Evolutionary conservation across 345 rosid genomes (phyloP).

Genomic region (Heritiera fomes): DNA sequence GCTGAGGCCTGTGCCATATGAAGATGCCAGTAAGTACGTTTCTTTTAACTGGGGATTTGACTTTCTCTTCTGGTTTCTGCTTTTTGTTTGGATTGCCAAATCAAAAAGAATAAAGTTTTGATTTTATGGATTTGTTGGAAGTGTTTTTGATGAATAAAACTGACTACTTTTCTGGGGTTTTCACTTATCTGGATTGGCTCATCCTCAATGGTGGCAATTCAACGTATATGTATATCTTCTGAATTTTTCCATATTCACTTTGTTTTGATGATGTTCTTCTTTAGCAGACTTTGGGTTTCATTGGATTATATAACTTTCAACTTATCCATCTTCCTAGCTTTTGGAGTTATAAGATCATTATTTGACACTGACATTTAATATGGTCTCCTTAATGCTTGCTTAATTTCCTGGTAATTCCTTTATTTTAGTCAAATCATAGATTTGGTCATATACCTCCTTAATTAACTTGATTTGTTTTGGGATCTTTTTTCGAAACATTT

Average conservation of each 20-base stretch:
- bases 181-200: background rate
- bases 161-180: constrained; percentile 5
- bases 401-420: constrained; percentile 4
- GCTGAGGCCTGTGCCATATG: constrained; percentile 52
- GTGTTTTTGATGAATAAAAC: background rate
- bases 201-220: constrained; percentile 15
- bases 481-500: background rate
- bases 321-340: constrained; percentile 8
- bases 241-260: background rate
- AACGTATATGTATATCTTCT: background rate
- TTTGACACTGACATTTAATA: constrained; percentile 4
- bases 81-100: constrained; percentile 16
- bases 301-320: constrained; percentile 26
- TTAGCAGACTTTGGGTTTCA: constrained; percentile 10
- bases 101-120: constrained; percentile 29
- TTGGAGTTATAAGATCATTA: constrained; percentile 23
- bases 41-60: constrained; percentile 35
- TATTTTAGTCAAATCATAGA: constrained; percentile 2
- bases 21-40: constrained; percentile 99
- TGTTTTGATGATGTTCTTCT: background rate
- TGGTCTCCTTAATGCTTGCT: constrained; percentile 11
- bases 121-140: constrained; percentile 1
- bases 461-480: background rate
- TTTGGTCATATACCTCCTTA: background rate
- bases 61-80: constrained; percentile 1